These are phyloP conservation scores for Rosa persica DNA, from an alignment of 306 rosid genomes.

Conservation along the genomic window DNA sequence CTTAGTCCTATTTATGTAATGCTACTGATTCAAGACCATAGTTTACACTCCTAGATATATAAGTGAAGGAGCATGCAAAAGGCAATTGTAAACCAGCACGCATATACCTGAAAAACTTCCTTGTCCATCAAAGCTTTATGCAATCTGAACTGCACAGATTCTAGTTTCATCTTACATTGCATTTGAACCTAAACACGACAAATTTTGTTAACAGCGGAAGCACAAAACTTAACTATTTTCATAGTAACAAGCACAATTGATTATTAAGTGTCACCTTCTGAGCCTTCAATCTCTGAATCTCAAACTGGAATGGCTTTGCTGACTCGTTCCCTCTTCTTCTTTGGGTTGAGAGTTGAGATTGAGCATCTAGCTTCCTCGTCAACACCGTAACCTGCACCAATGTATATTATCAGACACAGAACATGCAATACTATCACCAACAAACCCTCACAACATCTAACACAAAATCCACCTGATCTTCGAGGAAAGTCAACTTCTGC, in stretches of 20 bases:
- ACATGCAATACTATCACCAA: neutral
- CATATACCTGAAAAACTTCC: conserved; percentile 78
- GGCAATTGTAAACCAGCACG: neutral
- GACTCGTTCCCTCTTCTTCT: conserved; percentile 61
- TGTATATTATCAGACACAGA: neutral
- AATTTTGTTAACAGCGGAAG: neutral
- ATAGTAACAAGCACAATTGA: conserved; percentile 2
- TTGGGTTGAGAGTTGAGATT: conserved; percentile 74
- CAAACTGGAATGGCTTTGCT: conserved; percentile 56
- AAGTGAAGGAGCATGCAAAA: neutral
- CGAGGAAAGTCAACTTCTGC: conserved; percentile 73
- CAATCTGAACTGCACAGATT: conserved; percentile 73
- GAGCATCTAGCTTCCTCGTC: conserved; percentile 68
- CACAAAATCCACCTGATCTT: conserved; percentile 64
- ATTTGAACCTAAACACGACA: conserved; percentile 67
- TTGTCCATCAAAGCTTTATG: conserved; percentile 71
- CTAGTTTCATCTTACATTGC: conserved; percentile 78
- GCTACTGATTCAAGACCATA: neutral
- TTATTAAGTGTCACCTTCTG: conserved; percentile 60
- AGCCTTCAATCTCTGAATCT: conserved; percentile 78
- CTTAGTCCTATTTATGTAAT: neutral
- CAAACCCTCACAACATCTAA: conserved; percentile 1
- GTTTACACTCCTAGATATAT: no score
- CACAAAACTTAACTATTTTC: neutral
- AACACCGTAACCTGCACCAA: conserved; percentile 63